phyloP scores from a whole-genome alignment of 1,284 basidiomycete species.

The Apiotrichum gracile region DNA sequence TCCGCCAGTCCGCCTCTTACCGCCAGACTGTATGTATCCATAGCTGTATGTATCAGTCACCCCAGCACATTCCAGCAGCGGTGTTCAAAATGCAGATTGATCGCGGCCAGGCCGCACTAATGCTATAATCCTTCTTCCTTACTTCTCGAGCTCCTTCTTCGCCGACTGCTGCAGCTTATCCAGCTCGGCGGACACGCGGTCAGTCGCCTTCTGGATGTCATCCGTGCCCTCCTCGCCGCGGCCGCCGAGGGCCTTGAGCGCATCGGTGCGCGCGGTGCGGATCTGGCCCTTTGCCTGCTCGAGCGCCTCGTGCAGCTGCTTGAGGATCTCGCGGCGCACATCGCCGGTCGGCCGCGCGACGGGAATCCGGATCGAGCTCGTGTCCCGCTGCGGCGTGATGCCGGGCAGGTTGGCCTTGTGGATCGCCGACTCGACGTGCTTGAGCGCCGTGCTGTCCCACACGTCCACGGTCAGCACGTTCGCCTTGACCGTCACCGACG shows the following conservation, averaged over 20 bases:
- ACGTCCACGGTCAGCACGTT: constrained; percentile 40
- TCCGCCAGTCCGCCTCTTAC: neutral
- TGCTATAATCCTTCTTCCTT: neutral
- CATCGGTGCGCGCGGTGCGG: constrained; percentile 38
- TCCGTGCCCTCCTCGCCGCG: constrained; percentile 33
- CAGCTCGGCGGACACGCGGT: constrained; percentile 33
- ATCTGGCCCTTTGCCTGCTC: constrained; percentile 44
- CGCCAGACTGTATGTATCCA: neutral
- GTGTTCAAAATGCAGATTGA: neutral
- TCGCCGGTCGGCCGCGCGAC: constrained; percentile 40
- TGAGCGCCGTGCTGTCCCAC: constrained; percentile 37
- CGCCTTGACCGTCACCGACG: constrained; percentile 38
- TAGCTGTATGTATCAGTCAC: constrained; percentile 12
- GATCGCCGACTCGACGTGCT: constrained; percentile 43
- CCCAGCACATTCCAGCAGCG: neutral
- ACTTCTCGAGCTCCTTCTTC: constrained; percentile 47
- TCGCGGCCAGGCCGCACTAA: neutral
- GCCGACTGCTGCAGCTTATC: constrained; percentile 34
- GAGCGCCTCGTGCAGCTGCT: constrained; percentile 27
- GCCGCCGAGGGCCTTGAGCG: constrained; percentile 39
- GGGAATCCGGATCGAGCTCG: constrained; percentile 34
- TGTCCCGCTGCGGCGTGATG: constrained; percentile 37
- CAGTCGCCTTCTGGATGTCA: constrained; percentile 39
- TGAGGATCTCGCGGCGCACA: constrained; percentile 34
- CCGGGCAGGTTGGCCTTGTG: constrained; percentile 45